Evolutionary conservation across 139 green algal species (phyloP).

Genomic region (Haematococcus sp.): DNA sequence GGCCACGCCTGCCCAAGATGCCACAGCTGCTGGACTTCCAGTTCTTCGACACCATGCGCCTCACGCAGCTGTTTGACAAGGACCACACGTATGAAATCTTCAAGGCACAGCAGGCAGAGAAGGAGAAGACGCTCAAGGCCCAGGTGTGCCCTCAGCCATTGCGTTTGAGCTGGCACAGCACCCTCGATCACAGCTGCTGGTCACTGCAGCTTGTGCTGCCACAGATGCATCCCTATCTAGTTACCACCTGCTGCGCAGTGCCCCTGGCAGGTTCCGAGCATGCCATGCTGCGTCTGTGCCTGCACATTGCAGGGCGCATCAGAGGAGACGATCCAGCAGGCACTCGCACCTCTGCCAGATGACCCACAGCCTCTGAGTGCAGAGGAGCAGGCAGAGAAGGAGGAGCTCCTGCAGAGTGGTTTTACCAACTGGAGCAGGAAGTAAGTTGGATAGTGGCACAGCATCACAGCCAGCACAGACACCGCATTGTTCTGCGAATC

Average conservation of each 20-base stretch:
- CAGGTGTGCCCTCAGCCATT: slow-evolving; percentile 2
- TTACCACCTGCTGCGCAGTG: too few species aligned
- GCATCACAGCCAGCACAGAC: not conserved
- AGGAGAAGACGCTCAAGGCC: slow-evolving; percentile 38
- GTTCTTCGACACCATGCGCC: slow-evolving; percentile 87
- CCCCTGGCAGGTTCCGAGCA: too few species aligned
- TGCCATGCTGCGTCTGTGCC: too few species aligned
- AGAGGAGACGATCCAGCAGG: slow-evolving; percentile 65
- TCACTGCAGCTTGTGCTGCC: too few species aligned
- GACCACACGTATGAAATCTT: slow-evolving; percentile 72
- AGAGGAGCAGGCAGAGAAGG: slow-evolving; percentile 77
- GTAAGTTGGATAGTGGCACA: slow-evolving; percentile 17
- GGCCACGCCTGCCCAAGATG: slow-evolving; percentile 87
- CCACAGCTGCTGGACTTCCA: slow-evolving; percentile 94
- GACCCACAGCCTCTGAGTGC: slow-evolving; percentile 84
- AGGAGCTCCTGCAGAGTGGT: slow-evolving; percentile 67
- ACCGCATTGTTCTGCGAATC: too few species aligned
- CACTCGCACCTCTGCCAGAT: slow-evolving; percentile 50
- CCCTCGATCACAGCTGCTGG: not conserved
- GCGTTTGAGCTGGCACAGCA: not conserved
- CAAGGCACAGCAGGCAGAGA: slow-evolving; percentile 54
- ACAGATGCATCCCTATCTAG: too few species aligned
- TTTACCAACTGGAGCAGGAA: slow-evolving; percentile 87
- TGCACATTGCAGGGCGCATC: slow-evolving; percentile 52
- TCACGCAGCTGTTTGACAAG: slow-evolving; percentile 88